Conservation (phyloP, 2,329 filamentous ascomycete species). For the Aschersonia sp. region DNA sequence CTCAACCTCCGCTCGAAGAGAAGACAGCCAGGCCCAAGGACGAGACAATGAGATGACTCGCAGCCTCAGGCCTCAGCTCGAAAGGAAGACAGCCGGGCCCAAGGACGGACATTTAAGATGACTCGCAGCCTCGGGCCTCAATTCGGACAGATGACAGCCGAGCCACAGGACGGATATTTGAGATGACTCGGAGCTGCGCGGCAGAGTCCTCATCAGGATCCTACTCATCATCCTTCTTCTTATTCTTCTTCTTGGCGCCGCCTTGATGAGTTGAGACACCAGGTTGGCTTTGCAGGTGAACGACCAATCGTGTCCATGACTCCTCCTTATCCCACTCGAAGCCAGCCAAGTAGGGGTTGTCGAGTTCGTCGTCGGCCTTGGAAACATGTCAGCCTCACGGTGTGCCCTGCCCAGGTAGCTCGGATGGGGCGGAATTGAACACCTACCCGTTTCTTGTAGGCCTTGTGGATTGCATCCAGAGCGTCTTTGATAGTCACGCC, state of each 20-base stretch:
- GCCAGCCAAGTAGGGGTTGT: slow-evolving; percentile 73
- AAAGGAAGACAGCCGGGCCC: too few relatives aligned
- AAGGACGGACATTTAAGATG: too few relatives aligned
- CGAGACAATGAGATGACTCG: too few relatives aligned
- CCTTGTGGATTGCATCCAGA: slow-evolving; percentile 87
- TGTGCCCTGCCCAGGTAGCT: background rate
- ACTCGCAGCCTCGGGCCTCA: too few relatives aligned
- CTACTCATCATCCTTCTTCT: slow-evolving; percentile 42
- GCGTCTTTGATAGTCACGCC: slow-evolving; percentile 97
- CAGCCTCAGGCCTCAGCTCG: too few relatives aligned
- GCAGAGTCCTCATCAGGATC: too few relatives aligned
- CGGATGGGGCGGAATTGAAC: background rate
- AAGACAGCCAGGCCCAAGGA: too few relatives aligned
- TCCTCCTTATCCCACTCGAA: slow-evolving; percentile 96
- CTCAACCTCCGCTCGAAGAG: too few relatives aligned
- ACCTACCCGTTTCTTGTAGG: slow-evolving; percentile 84
- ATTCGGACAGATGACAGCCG: too few relatives aligned
- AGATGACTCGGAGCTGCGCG: too few relatives aligned
- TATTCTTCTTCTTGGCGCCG: slow-evolving; percentile 54
- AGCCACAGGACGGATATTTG: too few relatives aligned
- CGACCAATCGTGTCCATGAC: slow-evolving; percentile 74
- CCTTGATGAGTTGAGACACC: slow-evolving; percentile 29
- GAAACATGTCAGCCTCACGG: slow-evolving; percentile 1
- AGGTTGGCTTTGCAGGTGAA: slow-evolving; percentile 67
- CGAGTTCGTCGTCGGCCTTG: slow-evolving; percentile 82